A percentile compares a stretch with the other conserved stretches of the same genome.
Conservation (phyloP, 2,329 filamentous ascomycete species). For the Sclerotinia glacialis region DNA sequence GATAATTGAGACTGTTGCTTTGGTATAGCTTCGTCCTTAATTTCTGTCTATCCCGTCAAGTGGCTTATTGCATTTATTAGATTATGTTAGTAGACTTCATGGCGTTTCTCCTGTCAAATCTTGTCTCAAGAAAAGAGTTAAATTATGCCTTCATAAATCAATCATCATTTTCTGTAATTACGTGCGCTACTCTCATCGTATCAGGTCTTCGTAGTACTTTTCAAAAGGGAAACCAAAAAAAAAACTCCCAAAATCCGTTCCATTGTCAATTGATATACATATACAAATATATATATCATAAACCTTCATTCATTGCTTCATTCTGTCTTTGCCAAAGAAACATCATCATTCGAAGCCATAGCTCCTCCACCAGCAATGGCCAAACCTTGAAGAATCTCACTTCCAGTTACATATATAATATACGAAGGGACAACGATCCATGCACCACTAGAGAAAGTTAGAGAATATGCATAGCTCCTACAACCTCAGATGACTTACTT, state of each 20-base stretch:
- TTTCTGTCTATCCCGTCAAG: too few species aligned
- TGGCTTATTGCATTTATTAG: too few species aligned
- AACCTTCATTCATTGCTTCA: neutral
- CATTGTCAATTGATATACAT: neutral
- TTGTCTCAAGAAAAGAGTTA: too few species aligned
- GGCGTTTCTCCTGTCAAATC: neutral
- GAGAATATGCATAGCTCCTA: slow-evolving; percentile 15
- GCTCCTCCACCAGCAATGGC: slow-evolving; percentile 44
- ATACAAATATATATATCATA: slow-evolving; percentile 3
- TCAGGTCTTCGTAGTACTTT: neutral
- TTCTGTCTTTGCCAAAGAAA: slow-evolving; percentile 28
- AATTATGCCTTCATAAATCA: neutral
- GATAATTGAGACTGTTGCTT: neutral
- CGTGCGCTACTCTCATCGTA: neutral
- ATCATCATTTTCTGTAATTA: neutral
- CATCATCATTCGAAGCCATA: slow-evolving; percentile 29
- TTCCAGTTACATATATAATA: slow-evolving; percentile 57
- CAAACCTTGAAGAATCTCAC: slow-evolving; percentile 60
- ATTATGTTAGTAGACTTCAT: neutral
- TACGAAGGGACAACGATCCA: slow-evolving; percentile 65
- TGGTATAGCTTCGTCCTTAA: neutral
- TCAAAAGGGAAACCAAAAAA: neutral
- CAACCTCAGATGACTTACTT: slow-evolving; percentile 51
- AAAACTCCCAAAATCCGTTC: neutral
- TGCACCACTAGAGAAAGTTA: slow-evolving; percentile 47